These are phyloP conservation scores for Erythrobasidium hasegawianum DNA, from an alignment of 1,284 basidiomycete species.

Conservation along the genomic window DNA sequence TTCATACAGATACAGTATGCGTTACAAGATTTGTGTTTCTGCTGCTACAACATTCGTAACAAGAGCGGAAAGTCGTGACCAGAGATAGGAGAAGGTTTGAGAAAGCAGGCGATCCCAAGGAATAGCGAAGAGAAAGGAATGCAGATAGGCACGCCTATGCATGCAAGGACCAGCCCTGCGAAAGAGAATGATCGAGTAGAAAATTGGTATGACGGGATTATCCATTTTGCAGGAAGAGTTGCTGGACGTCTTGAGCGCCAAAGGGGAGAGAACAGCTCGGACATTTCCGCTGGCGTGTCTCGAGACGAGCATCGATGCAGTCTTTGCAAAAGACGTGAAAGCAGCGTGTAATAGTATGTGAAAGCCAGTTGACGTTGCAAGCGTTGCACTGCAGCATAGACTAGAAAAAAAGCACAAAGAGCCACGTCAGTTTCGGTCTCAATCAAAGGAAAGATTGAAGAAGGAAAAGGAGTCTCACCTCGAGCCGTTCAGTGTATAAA, in stretches of 20 bases:
- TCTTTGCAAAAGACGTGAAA: conserved; percentile 63
- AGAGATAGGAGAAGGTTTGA: too few species aligned
- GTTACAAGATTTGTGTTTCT: too few species aligned
- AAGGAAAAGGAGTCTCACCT: conserved; percentile 55
- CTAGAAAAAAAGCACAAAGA: conserved; percentile 52
- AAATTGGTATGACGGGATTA: background rate
- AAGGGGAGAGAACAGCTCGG: conserved; percentile 84
- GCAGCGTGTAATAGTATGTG: conserved; percentile 86
- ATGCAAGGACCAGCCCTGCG: too few species aligned
- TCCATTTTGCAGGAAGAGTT: conserved; percentile 59
- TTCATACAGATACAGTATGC: too few species aligned
- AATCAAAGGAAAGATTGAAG: conserved; percentile 5
- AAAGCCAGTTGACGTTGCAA: conserved; percentile 77
- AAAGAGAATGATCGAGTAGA: too few species aligned
- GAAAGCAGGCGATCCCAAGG: too few species aligned
- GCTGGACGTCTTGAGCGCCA: conserved; percentile 79
- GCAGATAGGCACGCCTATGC: too few species aligned
- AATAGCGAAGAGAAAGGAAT: too few species aligned
- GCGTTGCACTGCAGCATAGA: conserved; percentile 85
- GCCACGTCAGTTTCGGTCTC: background rate
- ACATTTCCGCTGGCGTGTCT: conserved; percentile 91
- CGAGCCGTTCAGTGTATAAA: conserved; percentile 56
- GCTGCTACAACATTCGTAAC: too few species aligned
- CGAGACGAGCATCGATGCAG: conserved; percentile 79
- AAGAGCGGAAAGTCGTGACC: too few species aligned